Percentiles rank a stretch among this genome's conserved stretches.
Evolutionary conservation across 2,329 filamentous ascomycete genomes (phyloP).

Genomic region (Nemania sp.): DNA sequence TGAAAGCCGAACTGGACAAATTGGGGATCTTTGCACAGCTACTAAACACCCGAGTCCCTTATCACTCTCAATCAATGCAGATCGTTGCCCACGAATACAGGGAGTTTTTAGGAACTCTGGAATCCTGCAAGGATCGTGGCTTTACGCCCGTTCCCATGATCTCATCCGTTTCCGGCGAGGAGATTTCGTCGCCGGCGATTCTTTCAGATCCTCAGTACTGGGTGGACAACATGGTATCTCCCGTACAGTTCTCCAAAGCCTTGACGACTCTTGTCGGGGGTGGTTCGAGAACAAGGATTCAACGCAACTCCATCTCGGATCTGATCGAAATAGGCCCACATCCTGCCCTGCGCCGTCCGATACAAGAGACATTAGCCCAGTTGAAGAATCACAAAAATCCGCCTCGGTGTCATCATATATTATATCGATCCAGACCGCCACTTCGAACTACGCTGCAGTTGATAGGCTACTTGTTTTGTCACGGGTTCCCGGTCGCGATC

Average conservation of each 20-base stretch:
- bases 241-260: slow-evolving; percentile 3
- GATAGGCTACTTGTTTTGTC: slow-evolving; percentile 13
- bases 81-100: background rate
- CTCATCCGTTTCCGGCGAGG: background rate
- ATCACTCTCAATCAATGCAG: slow-evolving; percentile 43
- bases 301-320: background rate
- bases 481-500: slow-evolving; percentile 13
- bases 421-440: background rate
- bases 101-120: background rate
- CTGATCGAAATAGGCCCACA: slow-evolving; percentile 22
- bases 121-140: too few relatives aligned
- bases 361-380: background rate
- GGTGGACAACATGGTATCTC: slow-evolving; percentile 37
- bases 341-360: slow-evolving; percentile 2
- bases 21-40: slow-evolving; percentile 32
- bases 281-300: too few relatives aligned
- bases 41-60: slow-evolving; percentile 39
- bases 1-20: slow-evolving; percentile 21
- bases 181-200: background rate
- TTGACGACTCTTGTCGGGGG: background rate
- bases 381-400: background rate
- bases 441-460: background rate
- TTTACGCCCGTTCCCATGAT: slow-evolving; percentile 24
- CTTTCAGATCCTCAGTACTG: slow-evolving; percentile 27
- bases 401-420: background rate